Base-by-base conservation (phyloP, 2,329 filamentous ascomycete species). In the Bipolaris bicolor region DNA sequence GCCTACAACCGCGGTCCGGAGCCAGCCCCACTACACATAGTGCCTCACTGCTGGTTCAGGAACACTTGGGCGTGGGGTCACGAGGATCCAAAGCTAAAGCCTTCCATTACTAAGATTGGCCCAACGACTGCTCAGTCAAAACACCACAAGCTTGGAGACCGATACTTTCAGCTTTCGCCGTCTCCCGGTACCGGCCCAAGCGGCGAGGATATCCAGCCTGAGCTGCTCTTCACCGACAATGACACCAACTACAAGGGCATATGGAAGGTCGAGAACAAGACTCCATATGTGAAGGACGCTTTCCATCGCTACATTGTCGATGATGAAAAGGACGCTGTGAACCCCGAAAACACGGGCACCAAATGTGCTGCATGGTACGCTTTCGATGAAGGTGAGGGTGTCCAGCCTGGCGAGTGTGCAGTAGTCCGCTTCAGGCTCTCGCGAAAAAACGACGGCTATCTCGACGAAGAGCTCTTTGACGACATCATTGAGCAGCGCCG, bases 21-120 rank as follows among this genome's bases (percentile, higher is more conserved):
- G 51, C 87, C 91, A 13, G 94, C 95, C 13, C 93, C 92, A 20
- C 81, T 98, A 52, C 95, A 98, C 77, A 97, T 98, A 70, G 82
- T 97, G 41, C 94, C 94, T 7, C 95, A 98, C 59, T 87, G 97
- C 50, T 97, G 93, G 92, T 98, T 97, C 81, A 88, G 94, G 63
- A 98, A 98, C 76, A 97, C 93, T 3, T 98, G 95, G 95, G 86
- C 90, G 37, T 98, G 94, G 94, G 94, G 93, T 20, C 86, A 90
- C 62, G 91, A 97, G 71, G 76, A 86, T 10, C 80, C 83, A 29
- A 86, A 90, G 49, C 88, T 88, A 75, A 97, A 96, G 78, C 95
- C 94, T 0, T 86, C 83, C n/a, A 90, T 97, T 60, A 81, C 83
- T 49, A 83, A 87, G 62, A 79, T 87, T 24, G 84, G 82, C 22